Evolutionary conservation across 495 filamentous ascomycete genomes (phyloP).

Genomic region (Rostrohypoxylon terebratum): DNA sequence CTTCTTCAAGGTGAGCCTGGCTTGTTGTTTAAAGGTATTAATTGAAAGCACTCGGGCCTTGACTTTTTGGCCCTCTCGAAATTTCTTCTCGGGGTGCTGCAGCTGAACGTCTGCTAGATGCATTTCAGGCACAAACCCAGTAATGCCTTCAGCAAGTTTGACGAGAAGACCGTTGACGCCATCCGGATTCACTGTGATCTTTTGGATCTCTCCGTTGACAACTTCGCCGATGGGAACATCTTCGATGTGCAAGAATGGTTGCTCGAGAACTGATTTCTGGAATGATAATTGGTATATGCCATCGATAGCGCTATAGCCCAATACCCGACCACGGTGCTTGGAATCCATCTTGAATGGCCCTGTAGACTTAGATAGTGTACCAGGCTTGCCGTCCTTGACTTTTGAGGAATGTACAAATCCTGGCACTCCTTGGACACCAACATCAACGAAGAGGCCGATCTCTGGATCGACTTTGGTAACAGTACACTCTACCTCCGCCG

Average conservation of each 20-base stretch:
- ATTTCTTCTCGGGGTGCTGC: slow-evolving; percentile 95
- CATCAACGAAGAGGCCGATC: slow-evolving; percentile 82
- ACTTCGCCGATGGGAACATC: slow-evolving; percentile 85
- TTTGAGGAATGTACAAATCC: slow-evolving; percentile 95
- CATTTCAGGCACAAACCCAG: slow-evolving; percentile 84
- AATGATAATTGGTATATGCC: slow-evolving; percentile 87
- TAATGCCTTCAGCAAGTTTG: slow-evolving; percentile 84
- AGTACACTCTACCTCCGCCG: slow-evolving; percentile 78
- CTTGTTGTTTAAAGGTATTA: slow-evolving; percentile 77
- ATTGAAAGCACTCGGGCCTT: slow-evolving; percentile 86
- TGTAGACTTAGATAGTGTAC: slow-evolving; percentile 76
- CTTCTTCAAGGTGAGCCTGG: slow-evolving; percentile 94
- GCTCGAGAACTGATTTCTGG: slow-evolving; percentile 81
- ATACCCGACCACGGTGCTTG: slow-evolving; percentile 80
- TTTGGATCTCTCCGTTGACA: slow-evolving; percentile 86
- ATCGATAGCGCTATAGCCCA: slow-evolving; percentile 88
- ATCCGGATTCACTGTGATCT: slow-evolving; percentile 75
- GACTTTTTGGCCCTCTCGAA: slow-evolving; percentile 85
- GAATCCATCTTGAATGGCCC: slow-evolving; percentile 83
- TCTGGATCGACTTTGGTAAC: slow-evolving; percentile 81
- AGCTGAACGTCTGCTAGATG: slow-evolving; percentile 89
- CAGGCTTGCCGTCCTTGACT: slow-evolving; percentile 86
- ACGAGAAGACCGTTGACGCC: slow-evolving; percentile 85
- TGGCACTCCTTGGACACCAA: slow-evolving; percentile 76
- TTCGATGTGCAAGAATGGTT: slow-evolving; percentile 88